These are phyloP conservation scores for Colletotrichum somersetense DNA, from an alignment of 2,329 filamentous ascomycete genomes.

Conservation along the genomic window DNA sequence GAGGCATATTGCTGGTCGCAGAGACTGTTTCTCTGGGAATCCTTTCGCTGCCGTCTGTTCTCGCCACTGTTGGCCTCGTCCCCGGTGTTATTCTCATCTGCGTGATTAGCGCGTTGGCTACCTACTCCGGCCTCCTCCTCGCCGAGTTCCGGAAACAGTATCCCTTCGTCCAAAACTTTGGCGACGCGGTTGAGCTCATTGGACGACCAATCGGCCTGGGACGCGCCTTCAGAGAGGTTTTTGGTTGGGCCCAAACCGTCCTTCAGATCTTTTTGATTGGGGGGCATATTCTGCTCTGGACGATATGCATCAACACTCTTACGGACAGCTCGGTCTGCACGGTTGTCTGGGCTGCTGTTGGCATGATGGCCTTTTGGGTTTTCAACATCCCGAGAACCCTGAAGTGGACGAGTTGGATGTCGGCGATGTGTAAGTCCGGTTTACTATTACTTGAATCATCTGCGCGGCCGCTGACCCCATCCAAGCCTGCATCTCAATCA, in stretches of 20 bases:
- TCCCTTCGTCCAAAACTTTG: conserved; percentile 75
- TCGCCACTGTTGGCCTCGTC: conserved; percentile 78
- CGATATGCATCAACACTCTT: conserved; percentile 75
- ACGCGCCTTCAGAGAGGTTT: conserved; percentile 66
- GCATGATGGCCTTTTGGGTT: conserved; percentile 68
- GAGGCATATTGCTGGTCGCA: conserved; percentile 58
- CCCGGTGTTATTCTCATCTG: conserved; percentile 79
- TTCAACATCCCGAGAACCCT: conserved; percentile 73
- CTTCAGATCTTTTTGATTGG: conserved; percentile 78
- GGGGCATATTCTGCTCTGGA: conserved; percentile 75
- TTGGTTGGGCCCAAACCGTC: conserved; percentile 70
- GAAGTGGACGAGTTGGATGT: conserved; percentile 72
- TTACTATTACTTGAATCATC: no score
- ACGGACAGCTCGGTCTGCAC: conserved; percentile 71
- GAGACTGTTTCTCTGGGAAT: conserved; percentile 61
- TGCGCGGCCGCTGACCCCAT: background rate
- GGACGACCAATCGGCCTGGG: conserved; percentile 61
- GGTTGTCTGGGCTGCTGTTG: conserved; percentile 72
- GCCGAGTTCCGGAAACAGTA: conserved; percentile 80
- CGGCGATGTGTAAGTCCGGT: conserved; percentile 61
- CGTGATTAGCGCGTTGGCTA: conserved; percentile 76
- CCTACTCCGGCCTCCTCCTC: conserved; percentile 65
- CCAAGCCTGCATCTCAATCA: conserved; percentile 69
- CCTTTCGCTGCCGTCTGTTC: conserved; percentile 82
- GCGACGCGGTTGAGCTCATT: conserved; percentile 73